A percentile compares a stretch with the other conserved stretches of the same genome.
phyloP scores from a whole-genome alignment of 2,329 filamentous ascomycete species.

The Monosporascus sp. region DNA sequence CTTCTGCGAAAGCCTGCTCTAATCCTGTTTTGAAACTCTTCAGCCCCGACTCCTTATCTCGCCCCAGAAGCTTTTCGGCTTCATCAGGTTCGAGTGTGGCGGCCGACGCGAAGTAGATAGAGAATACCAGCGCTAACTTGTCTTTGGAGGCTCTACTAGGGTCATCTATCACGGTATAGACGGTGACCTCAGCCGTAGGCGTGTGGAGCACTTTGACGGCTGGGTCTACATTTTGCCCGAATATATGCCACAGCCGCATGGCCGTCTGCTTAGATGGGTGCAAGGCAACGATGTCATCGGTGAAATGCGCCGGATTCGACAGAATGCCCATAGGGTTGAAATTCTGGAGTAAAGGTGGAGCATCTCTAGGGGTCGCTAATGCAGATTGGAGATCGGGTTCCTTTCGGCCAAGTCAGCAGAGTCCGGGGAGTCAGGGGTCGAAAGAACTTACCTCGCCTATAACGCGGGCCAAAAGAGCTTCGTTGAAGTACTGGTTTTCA shows the following conservation, averaged over 20 bases:
- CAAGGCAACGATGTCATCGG: conserved; percentile 10
- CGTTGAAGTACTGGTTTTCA: conserved; percentile 32
- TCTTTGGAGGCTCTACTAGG: conserved; percentile 14
- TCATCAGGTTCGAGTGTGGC: not conserved
- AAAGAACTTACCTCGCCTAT: conserved; percentile 24
- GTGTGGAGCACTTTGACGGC: conserved; percentile 24
- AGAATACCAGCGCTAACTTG: conserved; percentile 8
- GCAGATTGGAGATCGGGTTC: conserved; percentile 9
- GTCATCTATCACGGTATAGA: conserved; percentile 23
- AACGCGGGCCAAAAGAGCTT: conserved; percentile 28
- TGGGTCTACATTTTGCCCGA: conserved; percentile 16
- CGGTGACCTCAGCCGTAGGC: conserved; percentile 18
- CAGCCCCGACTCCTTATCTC: not conserved
- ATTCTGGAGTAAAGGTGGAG: conserved; percentile 1
- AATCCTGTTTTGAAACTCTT: not conserved
- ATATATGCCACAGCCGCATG: not conserved
- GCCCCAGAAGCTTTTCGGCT: not conserved
- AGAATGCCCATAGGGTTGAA: conserved; percentile 30
- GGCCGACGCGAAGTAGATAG: not conserved
- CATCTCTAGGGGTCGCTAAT: conserved; percentile 8
- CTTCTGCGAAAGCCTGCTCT: not conserved
- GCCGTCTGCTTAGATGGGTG: conserved; percentile 21
- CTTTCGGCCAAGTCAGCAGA: not conserved
- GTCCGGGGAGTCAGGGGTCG: not conserved
- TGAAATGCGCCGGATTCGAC: conserved; percentile 16